A percentile compares a stretch with the other conserved stretches of the same genome.
Evolutionary conservation across 371 early-diverging fungal genomes (phyloP).

Genomic region (Dichotomocladium elegans): DNA sequence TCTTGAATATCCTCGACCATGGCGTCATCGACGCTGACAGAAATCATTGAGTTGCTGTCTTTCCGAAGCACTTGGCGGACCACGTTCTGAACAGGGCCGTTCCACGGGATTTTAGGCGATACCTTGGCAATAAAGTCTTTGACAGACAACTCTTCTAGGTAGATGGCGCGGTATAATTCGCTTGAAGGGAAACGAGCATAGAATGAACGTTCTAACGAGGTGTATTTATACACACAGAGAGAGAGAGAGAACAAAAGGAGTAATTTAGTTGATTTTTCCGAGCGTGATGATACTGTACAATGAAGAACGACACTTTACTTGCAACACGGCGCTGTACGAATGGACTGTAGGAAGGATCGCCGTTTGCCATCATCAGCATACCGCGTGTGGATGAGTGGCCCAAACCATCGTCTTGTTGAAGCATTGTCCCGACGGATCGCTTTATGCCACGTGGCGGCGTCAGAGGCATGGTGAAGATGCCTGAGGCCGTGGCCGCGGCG

Average conservation of each 20-base stretch:
- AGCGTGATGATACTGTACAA: no score
- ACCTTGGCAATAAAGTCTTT: conserved; percentile 27
- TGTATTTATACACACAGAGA: no score
- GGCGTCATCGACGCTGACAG: conserved; percentile 47
- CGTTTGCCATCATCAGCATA: no score
- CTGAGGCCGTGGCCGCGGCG: conserved; percentile 1
- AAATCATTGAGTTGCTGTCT: conserved; percentile 20
- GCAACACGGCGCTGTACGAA: no score
- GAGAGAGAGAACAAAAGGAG: no score
- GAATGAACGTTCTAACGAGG: conserved; percentile 49
- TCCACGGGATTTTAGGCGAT: conserved; percentile 34
- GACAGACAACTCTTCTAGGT: conserved; percentile 46
- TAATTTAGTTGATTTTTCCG: no score
- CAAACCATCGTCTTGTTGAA: no score
- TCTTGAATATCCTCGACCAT: conserved; percentile 49
- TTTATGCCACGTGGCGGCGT: neutral
- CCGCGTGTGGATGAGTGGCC: no score
- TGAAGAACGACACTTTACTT: no score
- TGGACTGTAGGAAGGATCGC: no score
- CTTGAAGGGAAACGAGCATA: conserved; percentile 41
- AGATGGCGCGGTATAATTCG: conserved; percentile 49
- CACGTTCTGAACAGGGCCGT: conserved; percentile 25
- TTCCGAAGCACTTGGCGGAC: conserved; percentile 26
- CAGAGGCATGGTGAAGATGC: neutral
- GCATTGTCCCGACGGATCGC: no score